These are phyloP conservation scores for Marchantia polymorpha DNA, from an alignment of 225 moss, liverwort and hornwort genomes.

Conservation along the genomic window DNA sequence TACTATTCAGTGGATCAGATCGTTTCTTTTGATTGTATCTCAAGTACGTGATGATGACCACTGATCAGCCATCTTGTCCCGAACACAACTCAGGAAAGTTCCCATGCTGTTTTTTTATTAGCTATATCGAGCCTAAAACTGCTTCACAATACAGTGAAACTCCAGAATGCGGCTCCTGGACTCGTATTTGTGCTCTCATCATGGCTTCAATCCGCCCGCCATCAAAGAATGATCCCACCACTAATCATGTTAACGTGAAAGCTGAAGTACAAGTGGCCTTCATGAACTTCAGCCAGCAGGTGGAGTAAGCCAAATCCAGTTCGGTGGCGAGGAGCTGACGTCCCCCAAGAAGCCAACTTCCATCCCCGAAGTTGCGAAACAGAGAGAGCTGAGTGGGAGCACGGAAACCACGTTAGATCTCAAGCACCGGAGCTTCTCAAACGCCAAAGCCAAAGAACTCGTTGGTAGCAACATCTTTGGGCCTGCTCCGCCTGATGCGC, in stretches of 20 bases:
- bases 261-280: background rate
- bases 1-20: background rate
- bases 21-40: background rate
- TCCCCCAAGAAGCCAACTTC: conserved; percentile 87
- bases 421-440: conserved; percentile 74
- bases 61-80: background rate
- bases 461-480: conserved; percentile 99
- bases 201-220: background rate
- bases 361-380: conserved; percentile 95
- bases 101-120: no score
- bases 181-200: background rate
- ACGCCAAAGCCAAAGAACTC: conserved; percentile 87
- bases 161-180: no score
- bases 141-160: no score
- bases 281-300: conserved; percentile 71
- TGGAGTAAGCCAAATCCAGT: conserved; percentile 88
- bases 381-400: conserved; percentile 91
- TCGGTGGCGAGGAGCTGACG: conserved; percentile 80
- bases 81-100: no score
- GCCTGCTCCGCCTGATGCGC: conserved; percentile 82
- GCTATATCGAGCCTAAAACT: no score
- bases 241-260: background rate
- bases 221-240: background rate
- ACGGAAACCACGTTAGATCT: conserved; percentile 80
- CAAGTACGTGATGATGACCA: background rate